Evolutionary conservation across 352 stramenopile genomes (phyloP).

Genomic region (Globisporangium middletonii): DNA sequence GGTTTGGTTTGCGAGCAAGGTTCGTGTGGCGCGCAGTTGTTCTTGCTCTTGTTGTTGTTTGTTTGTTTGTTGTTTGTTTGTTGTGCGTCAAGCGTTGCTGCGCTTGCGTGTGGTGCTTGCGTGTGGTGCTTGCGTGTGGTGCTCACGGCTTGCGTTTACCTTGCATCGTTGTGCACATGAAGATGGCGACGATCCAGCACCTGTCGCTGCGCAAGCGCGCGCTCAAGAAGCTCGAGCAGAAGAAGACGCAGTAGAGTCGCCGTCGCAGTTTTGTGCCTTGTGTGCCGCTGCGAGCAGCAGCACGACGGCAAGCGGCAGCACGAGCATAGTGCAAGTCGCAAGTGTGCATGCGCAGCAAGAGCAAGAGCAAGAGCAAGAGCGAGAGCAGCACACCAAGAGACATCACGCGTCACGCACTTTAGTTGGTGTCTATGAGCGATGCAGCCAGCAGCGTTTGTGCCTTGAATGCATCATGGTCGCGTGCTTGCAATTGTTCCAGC

Average conservation of each 20-base stretch:
- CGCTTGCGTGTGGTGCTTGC: not conserved
- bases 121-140: not conserved
- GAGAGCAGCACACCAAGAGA: too few relatives aligned
- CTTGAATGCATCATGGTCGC: too few relatives aligned
- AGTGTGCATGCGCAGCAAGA: not conserved
- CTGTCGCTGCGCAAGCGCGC: slow-evolving; percentile 78
- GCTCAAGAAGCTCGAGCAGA: slow-evolving; percentile 83
- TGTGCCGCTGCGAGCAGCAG: not conserved
- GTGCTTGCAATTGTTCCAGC: too few relatives aligned
- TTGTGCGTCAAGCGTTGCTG: not conserved
- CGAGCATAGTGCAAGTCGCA: not conserved
- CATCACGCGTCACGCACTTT: too few relatives aligned
- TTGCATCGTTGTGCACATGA: not conserved
- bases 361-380: too few relatives aligned
- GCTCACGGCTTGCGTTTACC: not conserved
- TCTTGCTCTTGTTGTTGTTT: slow-evolving; percentile 23
- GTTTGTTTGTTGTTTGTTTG: slow-evolving; percentile 23
- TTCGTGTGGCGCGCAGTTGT: slow-evolving; percentile 20
- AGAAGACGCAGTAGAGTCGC: slow-evolving; percentile 69
- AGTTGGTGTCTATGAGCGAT: too few relatives aligned
- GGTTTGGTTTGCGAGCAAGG: slow-evolving; percentile 79
- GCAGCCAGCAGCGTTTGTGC: too few relatives aligned
- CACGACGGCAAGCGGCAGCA: not conserved
- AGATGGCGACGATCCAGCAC: slow-evolving; percentile 72
- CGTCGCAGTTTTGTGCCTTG: not conserved